Evolutionary conservation across 805 yeast genomes (phyloP).

Genomic region (Wickerhamomyces subpelliculosus): DNA sequence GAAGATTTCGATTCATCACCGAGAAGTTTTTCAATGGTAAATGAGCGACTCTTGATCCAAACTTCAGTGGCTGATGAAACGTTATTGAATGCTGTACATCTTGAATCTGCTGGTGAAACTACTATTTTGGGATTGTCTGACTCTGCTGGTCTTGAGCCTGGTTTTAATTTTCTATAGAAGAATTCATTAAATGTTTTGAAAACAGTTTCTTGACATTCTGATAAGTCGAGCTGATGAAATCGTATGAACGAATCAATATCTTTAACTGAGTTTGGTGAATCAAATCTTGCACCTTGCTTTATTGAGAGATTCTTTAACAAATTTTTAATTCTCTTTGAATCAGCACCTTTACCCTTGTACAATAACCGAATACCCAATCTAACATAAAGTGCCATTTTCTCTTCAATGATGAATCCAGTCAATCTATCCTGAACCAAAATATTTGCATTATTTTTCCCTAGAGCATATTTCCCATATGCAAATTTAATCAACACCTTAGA

Average conservation of each 20-base stretch:
- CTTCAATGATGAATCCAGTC: conserved; percentile 87
- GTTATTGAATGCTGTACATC: conserved; percentile 64
- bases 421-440: conserved; percentile 88
- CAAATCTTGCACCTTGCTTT: conserved; percentile 83
- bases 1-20: conserved; percentile 26
- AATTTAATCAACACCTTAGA: conserved; percentile 74
- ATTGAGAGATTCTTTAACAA: conserved; percentile 59
- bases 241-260: conserved; percentile 73
- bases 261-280: conserved; percentile 53
- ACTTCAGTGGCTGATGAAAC: conserved; percentile 57
- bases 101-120: conserved; percentile 81
- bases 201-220: conserved; percentile 54
- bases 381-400: conserved; percentile 84
- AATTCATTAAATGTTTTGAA: conserved; percentile 82
- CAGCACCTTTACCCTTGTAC: conserved; percentile 68
- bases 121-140: conserved; percentile 43
- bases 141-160: conserved; percentile 67
- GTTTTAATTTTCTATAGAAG: conserved; percentile 71
- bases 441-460: conserved; percentile 90
- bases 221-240: conserved; percentile 73
- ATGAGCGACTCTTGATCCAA: conserved; percentile 87
- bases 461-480: conserved; percentile 78
- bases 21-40: conserved; percentile 58
- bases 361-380: conserved; percentile 80
- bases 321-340: conserved; percentile 49